Percentiles rank a stretch among this genome's conserved stretches.
These are phyloP conservation scores for Pseudoscleropodium purum DNA, from an alignment of 225 moss, liverwort and hornwort genomes.

Conservation along the genomic window DNA sequence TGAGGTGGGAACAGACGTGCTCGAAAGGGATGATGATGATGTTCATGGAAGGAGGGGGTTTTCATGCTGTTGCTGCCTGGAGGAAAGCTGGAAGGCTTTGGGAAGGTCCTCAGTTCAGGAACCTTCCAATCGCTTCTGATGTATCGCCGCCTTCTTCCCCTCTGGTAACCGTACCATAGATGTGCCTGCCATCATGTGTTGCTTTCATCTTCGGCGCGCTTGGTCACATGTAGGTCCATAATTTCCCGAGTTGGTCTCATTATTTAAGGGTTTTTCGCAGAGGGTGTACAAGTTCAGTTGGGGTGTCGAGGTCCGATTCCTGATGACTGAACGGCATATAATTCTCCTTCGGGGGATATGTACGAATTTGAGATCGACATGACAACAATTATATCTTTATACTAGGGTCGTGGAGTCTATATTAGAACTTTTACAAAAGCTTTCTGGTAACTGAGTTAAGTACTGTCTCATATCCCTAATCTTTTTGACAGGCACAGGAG, in stretches of 20 bases:
- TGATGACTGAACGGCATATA: conserved; percentile 4
- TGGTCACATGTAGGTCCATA: conserved; percentile 44
- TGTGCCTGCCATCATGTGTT: conserved; percentile 71
- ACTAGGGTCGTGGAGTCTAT: neutral
- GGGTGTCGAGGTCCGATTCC: conserved; percentile 22
- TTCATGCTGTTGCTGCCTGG: conserved; percentile 92
- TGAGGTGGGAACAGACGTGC: conserved; percentile 93
- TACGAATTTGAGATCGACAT: conserved; percentile 15
- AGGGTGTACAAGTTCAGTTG: conserved; percentile 6
- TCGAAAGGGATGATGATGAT: conserved; percentile 47
- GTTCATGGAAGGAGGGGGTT: conserved; percentile 81
- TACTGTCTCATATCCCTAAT: neutral
- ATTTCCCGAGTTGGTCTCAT: conserved; percentile 36
- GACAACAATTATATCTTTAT: neutral
- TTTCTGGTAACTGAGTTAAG: neutral
- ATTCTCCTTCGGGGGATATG: neutral
- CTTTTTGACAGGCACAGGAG: conserved; percentile 69
- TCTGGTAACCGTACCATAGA: conserved; percentile 93
- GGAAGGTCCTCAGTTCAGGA: conserved; percentile 70
- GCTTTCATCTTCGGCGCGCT: conserved; percentile 65
- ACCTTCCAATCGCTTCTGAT: conserved; percentile 87
- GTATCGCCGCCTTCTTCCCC: conserved; percentile 84
- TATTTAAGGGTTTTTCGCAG: conserved; percentile 18
- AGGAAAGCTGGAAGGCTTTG: conserved; percentile 84
- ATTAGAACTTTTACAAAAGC: neutral